phyloP scores from a whole-genome alignment of 176 grass and related monocot genomes.

The Raddia guianensis region DNA sequence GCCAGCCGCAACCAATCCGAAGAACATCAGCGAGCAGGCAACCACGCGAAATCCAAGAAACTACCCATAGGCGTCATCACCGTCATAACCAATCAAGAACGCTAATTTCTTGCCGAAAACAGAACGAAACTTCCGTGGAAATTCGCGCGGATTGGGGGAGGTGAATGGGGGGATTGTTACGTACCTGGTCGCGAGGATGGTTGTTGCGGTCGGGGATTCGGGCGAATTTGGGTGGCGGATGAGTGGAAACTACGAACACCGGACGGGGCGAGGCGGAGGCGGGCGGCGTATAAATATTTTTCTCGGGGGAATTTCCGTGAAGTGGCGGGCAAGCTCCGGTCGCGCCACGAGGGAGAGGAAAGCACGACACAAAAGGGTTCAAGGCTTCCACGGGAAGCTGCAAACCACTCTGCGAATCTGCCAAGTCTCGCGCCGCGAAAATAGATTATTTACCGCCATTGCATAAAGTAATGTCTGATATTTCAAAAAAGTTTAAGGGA shows the following conservation, averaged over 20 bases:
- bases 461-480: no score
- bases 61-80: not conserved
- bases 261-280: not conserved
- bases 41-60: slow-evolving; percentile 32
- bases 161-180: not conserved
- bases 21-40: not conserved
- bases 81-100: not conserved
- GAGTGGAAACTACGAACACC: slow-evolving; percentile 26
- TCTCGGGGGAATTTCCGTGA: slow-evolving; percentile 39
- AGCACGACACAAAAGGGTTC: slow-evolving; percentile 14
- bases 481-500: no score
- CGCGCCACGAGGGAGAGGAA: slow-evolving; percentile 36
- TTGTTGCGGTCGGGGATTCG: slow-evolving; percentile 17
- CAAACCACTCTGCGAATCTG: not conserved
- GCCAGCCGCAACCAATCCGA: not conserved
- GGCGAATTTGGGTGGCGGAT: not conserved
- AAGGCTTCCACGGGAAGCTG: slow-evolving; percentile 10
- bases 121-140: not conserved
- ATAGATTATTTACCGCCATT: no score
- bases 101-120: not conserved
- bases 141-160: slow-evolving; percentile 11
- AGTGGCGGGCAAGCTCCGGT: slow-evolving; percentile 33
- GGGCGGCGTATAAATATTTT: not conserved
- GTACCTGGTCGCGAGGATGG: slow-evolving; percentile 37
- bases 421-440: not conserved